Base-by-base conservation (phyloP, 345 rosid species). In the Arabis hirsuta region DNA sequence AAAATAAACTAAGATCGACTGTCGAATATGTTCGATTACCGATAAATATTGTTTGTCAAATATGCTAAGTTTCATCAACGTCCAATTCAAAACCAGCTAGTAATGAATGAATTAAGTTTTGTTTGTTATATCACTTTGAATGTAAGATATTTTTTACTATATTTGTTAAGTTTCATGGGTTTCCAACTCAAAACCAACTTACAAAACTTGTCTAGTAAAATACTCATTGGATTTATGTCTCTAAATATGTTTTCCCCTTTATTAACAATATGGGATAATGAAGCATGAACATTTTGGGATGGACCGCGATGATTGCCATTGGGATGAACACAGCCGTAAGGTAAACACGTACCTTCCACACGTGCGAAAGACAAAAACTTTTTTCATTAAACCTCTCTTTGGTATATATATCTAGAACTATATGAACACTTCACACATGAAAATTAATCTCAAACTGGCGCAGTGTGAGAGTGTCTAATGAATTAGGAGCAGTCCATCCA, bases 261-360 rank as follows among this genome's bases (percentile, higher is more conserved):
- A 39, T 12, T 13, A 36, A 58, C 19, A 3, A 32, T n/a, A 48
- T 31, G 19, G 6, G 57, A 50, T 36, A 57, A 16, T 60, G 79
- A 70, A 84, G 88, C 72, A 80, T 80, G 81, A 84, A 93, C 78
- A 84, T 93, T n/a, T 31, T 93, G 80, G 97, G 96, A 9, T 93
- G 98, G 98, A 67, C 93, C 0, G 34, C 87, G n/a, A 93, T 93
- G 97, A 77, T 84, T 22, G 82, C 94, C 4, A 1, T 88, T 7
- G 98, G 98, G 62, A 87, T 88, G 83, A 90, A 92, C 78, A 85
- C 95, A 41, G 95, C 98, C 16, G 82, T 87, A 54, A 90, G 97
- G 97, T 88, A 56, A 62, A 26, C 16, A 20, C 63, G 31, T 58
- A 10, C 5, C 13, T 38, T 36, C 12, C 16, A 52, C 22, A 57